A percentile compares a stretch with the other conserved stretches of the same genome.
These are phyloP conservation scores for Phyllosticta citribraziliensis DNA, from an alignment of 2,329 filamentous ascomycete species.

Conservation along the genomic window DNA sequence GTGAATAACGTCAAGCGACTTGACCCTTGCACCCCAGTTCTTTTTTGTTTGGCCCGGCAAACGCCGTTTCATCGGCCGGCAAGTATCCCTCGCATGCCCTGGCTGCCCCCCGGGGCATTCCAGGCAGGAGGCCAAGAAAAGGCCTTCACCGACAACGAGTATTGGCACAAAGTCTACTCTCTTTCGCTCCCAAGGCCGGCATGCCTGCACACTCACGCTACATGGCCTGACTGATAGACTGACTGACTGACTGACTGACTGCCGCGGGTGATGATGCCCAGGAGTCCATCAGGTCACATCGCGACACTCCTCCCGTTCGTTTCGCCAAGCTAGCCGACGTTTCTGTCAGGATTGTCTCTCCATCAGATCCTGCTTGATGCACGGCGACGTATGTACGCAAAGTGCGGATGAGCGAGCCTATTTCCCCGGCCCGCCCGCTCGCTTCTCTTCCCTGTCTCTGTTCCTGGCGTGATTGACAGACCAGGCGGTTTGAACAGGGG, in stretches of 20 bases:
- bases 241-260: background rate
- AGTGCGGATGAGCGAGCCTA: too few species aligned
- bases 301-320: background rate
- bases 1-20: background rate
- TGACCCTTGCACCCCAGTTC: background rate
- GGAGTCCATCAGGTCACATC: background rate
- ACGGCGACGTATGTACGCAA: background rate
- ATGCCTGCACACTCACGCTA: background rate
- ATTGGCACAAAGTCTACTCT: too few species aligned
- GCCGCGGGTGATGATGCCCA: background rate
- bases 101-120: background rate
- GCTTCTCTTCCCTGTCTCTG: too few species aligned
- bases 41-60: background rate
- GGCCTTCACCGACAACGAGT: background rate
- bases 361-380: background rate
- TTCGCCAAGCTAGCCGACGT: background rate
- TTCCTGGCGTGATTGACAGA: too few species aligned
- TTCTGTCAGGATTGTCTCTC: too few species aligned
- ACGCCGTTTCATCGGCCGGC: background rate
- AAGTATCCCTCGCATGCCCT: background rate
- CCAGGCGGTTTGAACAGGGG: too few species aligned
- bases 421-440: too few species aligned
- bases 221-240: background rate
- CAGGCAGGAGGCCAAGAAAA: background rate
- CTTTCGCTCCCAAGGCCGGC: too few species aligned